These are phyloP conservation scores for Circinella umbellata DNA, from an alignment of 371 early-diverging fungal species.

Conservation along the genomic window DNA sequence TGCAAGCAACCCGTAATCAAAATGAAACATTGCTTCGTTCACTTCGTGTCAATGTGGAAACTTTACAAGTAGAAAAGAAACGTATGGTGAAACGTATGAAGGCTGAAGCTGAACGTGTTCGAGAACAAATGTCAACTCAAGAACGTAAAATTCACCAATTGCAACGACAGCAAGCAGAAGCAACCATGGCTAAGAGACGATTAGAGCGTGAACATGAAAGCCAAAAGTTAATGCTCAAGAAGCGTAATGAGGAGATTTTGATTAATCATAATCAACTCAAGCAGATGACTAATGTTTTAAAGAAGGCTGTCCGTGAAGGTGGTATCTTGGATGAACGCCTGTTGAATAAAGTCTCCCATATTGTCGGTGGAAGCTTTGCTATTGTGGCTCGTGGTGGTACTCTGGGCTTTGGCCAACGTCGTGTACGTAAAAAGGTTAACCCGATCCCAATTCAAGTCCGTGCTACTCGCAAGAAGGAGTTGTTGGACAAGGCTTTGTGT, in stretches of 20 bases:
- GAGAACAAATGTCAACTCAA: conserved; percentile 69
- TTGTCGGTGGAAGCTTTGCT: conserved; percentile 52
- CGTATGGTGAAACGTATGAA: conserved; percentile 83
- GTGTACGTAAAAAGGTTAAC: conserved; percentile 25
- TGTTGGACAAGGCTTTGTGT: conserved; percentile 65
- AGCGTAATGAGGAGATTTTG: conserved; percentile 60
- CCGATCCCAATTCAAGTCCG: conserved; percentile 48
- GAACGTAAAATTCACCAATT: conserved; percentile 77
- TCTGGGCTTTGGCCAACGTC: conserved; percentile 32
- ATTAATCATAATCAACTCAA: conserved; percentile 62
- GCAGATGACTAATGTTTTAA: conserved; percentile 51
- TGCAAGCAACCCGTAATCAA: conserved; percentile 60
- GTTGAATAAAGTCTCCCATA: conserved; percentile 44
- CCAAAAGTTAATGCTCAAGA: conserved; percentile 64
- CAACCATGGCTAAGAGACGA: conserved; percentile 67
- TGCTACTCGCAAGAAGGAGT: conserved; percentile 58
- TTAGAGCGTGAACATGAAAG: conserved; percentile 72
- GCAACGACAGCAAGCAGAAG: conserved; percentile 70
- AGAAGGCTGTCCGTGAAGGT: conserved; percentile 56
- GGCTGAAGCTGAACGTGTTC: conserved; percentile 71
- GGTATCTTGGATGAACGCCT: conserved; percentile 51
- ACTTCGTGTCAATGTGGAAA: conserved; percentile 64
- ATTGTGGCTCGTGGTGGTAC: conserved; percentile 31
- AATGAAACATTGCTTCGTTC: conserved; percentile 58
- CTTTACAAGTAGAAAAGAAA: conserved; percentile 76